phyloP scores from a whole-genome alignment of 768 basidiomycete species.

The Naganishia randhawae region DNA sequence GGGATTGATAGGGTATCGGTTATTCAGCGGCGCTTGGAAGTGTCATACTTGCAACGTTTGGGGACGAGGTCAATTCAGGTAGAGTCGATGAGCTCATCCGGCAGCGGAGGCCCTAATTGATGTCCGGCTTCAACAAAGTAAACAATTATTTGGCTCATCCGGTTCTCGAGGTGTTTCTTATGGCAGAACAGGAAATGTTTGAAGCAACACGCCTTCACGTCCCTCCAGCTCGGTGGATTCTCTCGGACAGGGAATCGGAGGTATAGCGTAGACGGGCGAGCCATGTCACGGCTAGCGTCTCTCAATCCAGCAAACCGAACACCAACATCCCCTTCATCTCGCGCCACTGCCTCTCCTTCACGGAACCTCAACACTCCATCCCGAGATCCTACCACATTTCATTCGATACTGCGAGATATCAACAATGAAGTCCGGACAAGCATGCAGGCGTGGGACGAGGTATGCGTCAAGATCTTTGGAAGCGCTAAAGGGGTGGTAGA shows the following conservation, averaged over 20 bases:
- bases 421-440: slow-evolving; percentile 10
- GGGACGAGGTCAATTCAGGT: no score
- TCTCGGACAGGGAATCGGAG: no score
- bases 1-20: background rate
- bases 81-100: background rate
- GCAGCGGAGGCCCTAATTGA: background rate
- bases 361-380: background rate
- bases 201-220: background rate
- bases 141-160: slow-evolving; percentile 1
- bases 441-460: background rate
- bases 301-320: slow-evolving; percentile 20
- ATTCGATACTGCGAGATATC: slow-evolving; percentile 16
- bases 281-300: slow-evolving; percentile 10
- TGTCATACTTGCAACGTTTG: no score
- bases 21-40: no score
- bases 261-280: no score
- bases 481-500: slow-evolving; percentile 14
- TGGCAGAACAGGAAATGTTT: background rate
- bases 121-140: slow-evolving; percentile 10
- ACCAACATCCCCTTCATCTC: slow-evolving; percentile 10
- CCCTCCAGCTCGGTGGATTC: no score
- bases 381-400: slow-evolving; percentile 10
- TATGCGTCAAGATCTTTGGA: slow-evolving; percentile 8
- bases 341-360: slow-evolving; percentile 12
- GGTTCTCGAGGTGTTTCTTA: no score